Base-by-base conservation (phyloP, 2,329 filamentous ascomycete genomes). In the Diaporthe sp. region DNA sequence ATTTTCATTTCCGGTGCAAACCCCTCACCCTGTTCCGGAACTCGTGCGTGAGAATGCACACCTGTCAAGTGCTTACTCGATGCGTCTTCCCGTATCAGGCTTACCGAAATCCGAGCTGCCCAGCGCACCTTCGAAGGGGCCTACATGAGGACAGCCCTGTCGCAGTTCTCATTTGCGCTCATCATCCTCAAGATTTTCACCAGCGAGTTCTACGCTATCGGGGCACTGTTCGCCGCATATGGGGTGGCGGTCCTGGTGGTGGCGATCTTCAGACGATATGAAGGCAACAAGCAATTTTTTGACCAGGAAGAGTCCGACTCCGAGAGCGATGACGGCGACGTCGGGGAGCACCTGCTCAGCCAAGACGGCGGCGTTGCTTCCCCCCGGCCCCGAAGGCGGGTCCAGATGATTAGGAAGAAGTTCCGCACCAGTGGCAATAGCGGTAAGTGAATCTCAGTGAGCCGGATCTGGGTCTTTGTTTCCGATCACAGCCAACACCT, bases 111-210 rank as follows among this genome's bases (percentile, higher is more conserved):
- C 79, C 94, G 97, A 78, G 97, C 97, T 17, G 95, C 96, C 15
- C 97, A 99, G 83, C 92, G 97, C 73, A 99, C 97, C 2, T 99
- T 98, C 80, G 97, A 99, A 85, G 97, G 97, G 31, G 97, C 97
- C 31, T 99, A 98, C 85, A 94, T 98, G 81, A 94, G 97, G 77
- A 99, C 97, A 0, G 96, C 96, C 3, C 91, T 99, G 28, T 95
- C 94, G 4, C 96, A 98, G 82, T 98, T 98, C 87, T 96, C 94
- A 74, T 98, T 99, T 84, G 93, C 96, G 28, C 92, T 99, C 68
- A 93, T 99, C 77, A 94, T 99, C 71, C 91, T 98, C 79, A 98
- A 97, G 86, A 97, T 99, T 84, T 98, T 99, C 87, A 98, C 95
- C 12, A 91, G 93, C 71, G 97, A 98, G 82, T 98, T 99, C 87